Conservation (phyloP, 1,284 basidiomycete species). For the Agroathelia rolfsii region DNA sequence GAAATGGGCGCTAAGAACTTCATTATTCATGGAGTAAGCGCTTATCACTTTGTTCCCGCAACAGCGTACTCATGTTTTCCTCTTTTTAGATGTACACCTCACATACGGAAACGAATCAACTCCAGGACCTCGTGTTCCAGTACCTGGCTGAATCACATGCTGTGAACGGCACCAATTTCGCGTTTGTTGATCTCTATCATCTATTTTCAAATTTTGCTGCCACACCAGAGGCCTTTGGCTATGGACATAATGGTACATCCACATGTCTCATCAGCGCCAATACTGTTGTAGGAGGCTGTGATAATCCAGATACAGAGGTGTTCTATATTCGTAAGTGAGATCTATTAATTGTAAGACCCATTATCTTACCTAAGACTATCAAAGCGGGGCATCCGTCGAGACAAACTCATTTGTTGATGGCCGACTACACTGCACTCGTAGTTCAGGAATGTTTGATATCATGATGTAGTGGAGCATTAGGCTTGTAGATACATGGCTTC, state of each 20-base stretch:
- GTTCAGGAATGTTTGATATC: too few species aligned
- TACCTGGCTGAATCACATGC: slow-evolving; percentile 17
- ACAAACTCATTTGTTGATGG: too few species aligned
- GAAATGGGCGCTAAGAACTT: slow-evolving; percentile 19
- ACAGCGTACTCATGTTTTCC: slow-evolving; percentile 1
- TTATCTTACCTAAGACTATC: neutral
- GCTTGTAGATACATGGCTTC: too few species aligned
- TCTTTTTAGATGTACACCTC: slow-evolving; percentile 20
- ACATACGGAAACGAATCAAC: slow-evolving; percentile 16
- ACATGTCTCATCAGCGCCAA: slow-evolving; percentile 22
- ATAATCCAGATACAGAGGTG: slow-evolving; percentile 19
- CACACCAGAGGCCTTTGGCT: slow-evolving; percentile 17
- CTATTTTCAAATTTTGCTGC: slow-evolving; percentile 18
- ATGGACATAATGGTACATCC: slow-evolving; percentile 16
- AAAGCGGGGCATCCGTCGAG: slow-evolving; percentile 22
- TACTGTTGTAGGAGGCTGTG: slow-evolving; percentile 19
- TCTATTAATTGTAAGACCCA: neutral
- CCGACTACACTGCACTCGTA: too few species aligned
- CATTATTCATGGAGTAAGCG: slow-evolving; percentile 17
- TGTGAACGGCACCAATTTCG: slow-evolving; percentile 19
- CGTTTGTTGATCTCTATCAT: slow-evolving; percentile 19
- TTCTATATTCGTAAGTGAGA: slow-evolving; percentile 21
- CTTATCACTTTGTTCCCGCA: neutral
- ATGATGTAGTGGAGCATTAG: too few species aligned
- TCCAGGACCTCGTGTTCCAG: slow-evolving; percentile 18